Evolutionary conservation across 75 land plant species (phyloP).

Genomic region (Sequoiadendron giganteum): DNA sequence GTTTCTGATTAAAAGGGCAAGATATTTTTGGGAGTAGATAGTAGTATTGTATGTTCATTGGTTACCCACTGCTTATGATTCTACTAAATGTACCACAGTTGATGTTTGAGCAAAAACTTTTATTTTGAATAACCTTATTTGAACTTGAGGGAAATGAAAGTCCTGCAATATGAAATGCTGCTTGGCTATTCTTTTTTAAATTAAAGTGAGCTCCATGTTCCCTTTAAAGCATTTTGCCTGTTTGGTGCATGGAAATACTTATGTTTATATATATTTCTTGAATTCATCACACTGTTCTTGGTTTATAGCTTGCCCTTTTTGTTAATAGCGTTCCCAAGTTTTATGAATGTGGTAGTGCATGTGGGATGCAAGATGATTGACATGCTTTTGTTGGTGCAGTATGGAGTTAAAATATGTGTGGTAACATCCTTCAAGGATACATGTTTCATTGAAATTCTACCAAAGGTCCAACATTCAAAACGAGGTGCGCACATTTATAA

Average conservation of each 20-base stretch:
- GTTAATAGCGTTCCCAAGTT: not conserved
- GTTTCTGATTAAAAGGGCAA: not conserved
- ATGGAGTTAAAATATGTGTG: conserved; percentile 75
- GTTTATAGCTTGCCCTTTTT: not conserved
- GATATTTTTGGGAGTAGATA: not conserved
- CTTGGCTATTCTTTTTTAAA: not conserved
- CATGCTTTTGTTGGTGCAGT: conserved; percentile 50
- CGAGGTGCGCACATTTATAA: conserved; percentile 52
- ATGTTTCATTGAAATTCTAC: conserved; percentile 81
- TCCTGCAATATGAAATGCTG: not conserved
- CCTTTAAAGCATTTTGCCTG: not conserved
- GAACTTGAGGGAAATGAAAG: not conserved
- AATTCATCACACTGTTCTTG: not conserved
- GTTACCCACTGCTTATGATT: not conserved
- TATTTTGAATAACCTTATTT: not conserved
- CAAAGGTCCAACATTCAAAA: conserved; percentile 58
- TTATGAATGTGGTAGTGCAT: not conserved
- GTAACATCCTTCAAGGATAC: conserved; percentile 96
- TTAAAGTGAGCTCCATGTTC: not conserved
- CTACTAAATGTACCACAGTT: not conserved
- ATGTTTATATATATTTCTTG: not conserved
- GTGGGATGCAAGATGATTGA: conserved; percentile 1
- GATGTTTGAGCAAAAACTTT: not conserved
- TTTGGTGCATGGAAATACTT: not conserved
- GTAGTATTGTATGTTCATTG: not conserved